Evolutionary conservation across 2,329 filamentous ascomycete species (phyloP).

Genomic region (Tolypocladium tundrense): DNA sequence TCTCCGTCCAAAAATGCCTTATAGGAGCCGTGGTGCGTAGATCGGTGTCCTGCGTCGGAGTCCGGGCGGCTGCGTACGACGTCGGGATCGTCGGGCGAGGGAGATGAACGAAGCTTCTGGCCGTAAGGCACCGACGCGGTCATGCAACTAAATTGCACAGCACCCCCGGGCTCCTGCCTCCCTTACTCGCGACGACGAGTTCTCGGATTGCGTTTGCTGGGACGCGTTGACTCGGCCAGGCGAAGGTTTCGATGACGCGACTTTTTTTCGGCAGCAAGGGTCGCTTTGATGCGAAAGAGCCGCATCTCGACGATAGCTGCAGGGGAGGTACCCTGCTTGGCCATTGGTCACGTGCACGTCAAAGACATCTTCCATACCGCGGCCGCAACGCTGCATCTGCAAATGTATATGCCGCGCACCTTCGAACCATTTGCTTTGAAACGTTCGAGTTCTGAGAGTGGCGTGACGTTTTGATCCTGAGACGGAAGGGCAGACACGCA

Average conservation of each 20-base stretch:
- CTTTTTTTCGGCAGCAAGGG: not conserved
- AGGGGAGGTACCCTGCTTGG: not conserved
- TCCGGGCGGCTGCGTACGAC: not conserved
- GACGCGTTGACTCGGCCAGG: not conserved
- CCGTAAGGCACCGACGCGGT: not conserved
- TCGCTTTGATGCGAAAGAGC: not conserved
- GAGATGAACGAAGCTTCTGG: constrained; percentile 3
- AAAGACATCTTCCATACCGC: not conserved
- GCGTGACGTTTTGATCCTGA: not conserved
- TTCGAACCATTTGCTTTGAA: not conserved
- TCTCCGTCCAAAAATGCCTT: not conserved
- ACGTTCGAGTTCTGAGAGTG: not conserved
- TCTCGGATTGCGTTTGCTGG: not conserved
- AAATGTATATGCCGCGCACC: not conserved
- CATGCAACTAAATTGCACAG: not conserved
- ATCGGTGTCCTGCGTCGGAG: not conserved
- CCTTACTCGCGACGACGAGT: not conserved
- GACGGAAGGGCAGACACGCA: not conserved
- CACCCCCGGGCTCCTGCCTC: not conserved
- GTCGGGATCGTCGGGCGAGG: not conserved
- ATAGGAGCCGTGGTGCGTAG: not conserved
- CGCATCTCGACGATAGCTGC: not conserved
- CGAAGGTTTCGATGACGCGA: not conserved
- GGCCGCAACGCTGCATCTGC: not conserved
- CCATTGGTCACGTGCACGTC: not conserved